A percentile compares a stretch with the other conserved stretches of the same genome.
Conservation (phyloP, 2,329 filamentous ascomycete species). For the Colletotrichum sp. region DNA sequence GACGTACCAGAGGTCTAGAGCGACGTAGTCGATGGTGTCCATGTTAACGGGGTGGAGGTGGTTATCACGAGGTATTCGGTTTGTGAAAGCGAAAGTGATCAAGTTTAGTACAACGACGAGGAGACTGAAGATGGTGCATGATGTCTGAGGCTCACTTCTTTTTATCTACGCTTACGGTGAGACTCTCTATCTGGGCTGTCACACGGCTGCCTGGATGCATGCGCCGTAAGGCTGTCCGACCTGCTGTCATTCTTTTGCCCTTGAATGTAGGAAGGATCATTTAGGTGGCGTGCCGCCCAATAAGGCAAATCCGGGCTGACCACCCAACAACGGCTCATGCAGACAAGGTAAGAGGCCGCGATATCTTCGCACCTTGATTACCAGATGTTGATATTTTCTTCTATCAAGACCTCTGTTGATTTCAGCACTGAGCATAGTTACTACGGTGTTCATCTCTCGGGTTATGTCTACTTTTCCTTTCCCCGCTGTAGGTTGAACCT, state of each 20-base stretch:
- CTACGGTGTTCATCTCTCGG: background rate
- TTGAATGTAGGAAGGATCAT: background rate
- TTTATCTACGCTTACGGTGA: background rate
- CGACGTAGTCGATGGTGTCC: slow-evolving; percentile 30
- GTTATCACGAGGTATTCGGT: background rate
- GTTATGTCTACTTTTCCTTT: background rate
- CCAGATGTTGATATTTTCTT: background rate
- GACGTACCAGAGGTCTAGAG: slow-evolving; percentile 41
- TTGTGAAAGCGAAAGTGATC: background rate
- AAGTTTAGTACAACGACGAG: background rate
- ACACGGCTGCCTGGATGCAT: background rate
- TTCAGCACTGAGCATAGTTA: background rate
- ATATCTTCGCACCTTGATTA: background rate
- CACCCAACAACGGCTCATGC: background rate
- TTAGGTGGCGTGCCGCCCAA: background rate
- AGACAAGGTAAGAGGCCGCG: background rate
- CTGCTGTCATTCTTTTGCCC: background rate
- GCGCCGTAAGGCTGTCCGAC: background rate
- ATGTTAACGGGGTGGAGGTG: slow-evolving; percentile 21
- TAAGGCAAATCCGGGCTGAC: background rate
- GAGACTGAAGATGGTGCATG: background rate
- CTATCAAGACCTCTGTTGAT: rapidly evolving
- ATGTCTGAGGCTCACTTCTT: background rate
- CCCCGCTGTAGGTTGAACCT: rapidly evolving
- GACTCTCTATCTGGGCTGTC: background rate